phyloP scores from a whole-genome alignment of 495 filamentous ascomycete genomes.

The Penicillium subrubescens region DNA sequence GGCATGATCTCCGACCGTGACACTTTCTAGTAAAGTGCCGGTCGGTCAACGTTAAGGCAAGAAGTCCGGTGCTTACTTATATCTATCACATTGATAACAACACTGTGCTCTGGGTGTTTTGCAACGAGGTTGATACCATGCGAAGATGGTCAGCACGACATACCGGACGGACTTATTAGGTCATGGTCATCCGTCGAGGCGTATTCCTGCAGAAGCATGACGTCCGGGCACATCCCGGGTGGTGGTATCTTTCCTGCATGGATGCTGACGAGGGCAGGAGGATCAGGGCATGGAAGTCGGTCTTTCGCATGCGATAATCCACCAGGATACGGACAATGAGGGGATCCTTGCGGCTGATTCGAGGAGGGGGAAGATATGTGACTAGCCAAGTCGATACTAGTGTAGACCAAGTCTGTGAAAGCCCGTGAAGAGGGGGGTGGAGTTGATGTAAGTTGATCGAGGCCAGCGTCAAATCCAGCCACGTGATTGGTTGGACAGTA shows the following conservation, averaged over 20 bases:
- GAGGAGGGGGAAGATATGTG: not conserved
- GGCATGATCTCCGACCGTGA: not conserved
- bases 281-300: not conserved
- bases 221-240: not conserved
- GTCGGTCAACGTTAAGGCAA: not conserved
- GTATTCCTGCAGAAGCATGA: constrained; percentile 4
- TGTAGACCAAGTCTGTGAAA: not conserved
- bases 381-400: constrained; percentile 1
- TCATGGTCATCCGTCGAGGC: not conserved
- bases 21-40: not conserved
- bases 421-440: not conserved
- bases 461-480: not conserved
- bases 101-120: not conserved
- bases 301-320: not conserved
- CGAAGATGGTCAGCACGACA: not conserved
- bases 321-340: not conserved
- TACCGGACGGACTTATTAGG: not conserved
- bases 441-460: constrained; percentile 2
- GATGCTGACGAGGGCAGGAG: not conserved
- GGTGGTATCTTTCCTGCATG: constrained; percentile 1
- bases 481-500: not conserved
- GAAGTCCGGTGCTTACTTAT: not conserved
- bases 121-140: not conserved
- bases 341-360: constrained; percentile 6
- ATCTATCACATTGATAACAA: not conserved